Evolutionary conservation across 2,329 filamentous ascomycete genomes (phyloP), one percentile per base, ranked within the genome.

Genomic region (Thelonectria blattea): DNA sequence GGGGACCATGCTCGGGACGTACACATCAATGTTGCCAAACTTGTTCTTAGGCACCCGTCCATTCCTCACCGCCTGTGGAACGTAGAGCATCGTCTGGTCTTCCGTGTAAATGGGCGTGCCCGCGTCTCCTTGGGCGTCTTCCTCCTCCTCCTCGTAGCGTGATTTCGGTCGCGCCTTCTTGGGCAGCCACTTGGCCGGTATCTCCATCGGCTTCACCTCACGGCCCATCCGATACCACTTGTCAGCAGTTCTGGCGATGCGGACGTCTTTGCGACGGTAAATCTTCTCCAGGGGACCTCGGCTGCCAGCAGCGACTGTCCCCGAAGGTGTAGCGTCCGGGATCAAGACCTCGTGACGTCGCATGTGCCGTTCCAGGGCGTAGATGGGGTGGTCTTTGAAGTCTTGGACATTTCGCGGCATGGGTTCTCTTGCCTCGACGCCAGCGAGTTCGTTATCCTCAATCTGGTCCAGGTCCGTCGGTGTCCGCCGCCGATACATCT

Each of bases 21-120:
- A 98, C 41, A 96, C 85, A 71, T 98, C 95, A 60, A 98, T 89
- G 71, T 99, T 99, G 11, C 93, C 93, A 74, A 92, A 99, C 17
- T 90, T 88, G 72, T 99, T 99, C 77, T 92, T 94, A 0, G 95
- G 94, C 1, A 98, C 84, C 12, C 82, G 81, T 0, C 93, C 93
- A 52, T 88, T 78, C 3, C 91, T 80, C 1, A 98, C 88, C 0
- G 92, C 89, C 1, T 92, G 90, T 0, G 94, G 86, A 12, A 85
- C 77, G 74, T 96, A 98, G 0, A 88, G 62, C 14, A 90, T 85
- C 0, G 94, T 92, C 71, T 92, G 88, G 9, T 86, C 83, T 17
- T 81, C 72, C 0, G 81, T 86, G 69, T 85, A 91, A 1, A 89
- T 75, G 1, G 87, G 87, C 1, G 80, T 85, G 2, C 83, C 85